These are phyloP conservation scores for Cladosporium oxysporum DNA, from an alignment of 2,329 filamentous ascomycete genomes.

Conservation along the genomic window DNA sequence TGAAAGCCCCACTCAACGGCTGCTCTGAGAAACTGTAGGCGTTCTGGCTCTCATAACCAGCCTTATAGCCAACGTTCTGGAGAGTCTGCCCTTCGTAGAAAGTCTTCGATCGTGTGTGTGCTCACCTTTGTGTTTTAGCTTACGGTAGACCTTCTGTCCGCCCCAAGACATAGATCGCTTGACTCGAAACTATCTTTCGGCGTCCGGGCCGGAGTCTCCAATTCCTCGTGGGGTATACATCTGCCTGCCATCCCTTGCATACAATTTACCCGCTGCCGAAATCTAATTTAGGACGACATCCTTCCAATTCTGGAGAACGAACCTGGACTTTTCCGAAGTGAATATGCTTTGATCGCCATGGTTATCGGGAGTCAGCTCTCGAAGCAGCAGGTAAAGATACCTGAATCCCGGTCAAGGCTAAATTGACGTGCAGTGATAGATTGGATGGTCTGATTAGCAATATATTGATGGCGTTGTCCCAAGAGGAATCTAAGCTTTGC, in stretches of 20 bases:
- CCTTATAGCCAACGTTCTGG: not conserved
- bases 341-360: not conserved
- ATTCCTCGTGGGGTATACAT: not conserved
- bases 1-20: not conserved
- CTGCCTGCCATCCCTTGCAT: not conserved
- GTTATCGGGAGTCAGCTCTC: not conserved
- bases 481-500: slow-evolving; percentile 9
- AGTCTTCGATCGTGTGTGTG: not conserved
- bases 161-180: not conserved
- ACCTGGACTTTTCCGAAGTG: not conserved
- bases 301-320: not conserved
- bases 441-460: not conserved
- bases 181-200: not conserved
- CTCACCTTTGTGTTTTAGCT: not conserved
- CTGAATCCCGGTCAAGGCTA: not conserved
- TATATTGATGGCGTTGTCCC: not conserved
- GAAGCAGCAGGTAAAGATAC: not conserved
- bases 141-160: not conserved
- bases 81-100: not conserved
- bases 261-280: not conserved
- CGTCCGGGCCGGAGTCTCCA: not conserved
- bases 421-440: not conserved
- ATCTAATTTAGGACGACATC: not conserved
- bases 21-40: not conserved
- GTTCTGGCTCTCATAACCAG: not conserved